Conservation (phyloP, 176 grass and related monocot genomes). For the Triticum turgidum region DNA sequence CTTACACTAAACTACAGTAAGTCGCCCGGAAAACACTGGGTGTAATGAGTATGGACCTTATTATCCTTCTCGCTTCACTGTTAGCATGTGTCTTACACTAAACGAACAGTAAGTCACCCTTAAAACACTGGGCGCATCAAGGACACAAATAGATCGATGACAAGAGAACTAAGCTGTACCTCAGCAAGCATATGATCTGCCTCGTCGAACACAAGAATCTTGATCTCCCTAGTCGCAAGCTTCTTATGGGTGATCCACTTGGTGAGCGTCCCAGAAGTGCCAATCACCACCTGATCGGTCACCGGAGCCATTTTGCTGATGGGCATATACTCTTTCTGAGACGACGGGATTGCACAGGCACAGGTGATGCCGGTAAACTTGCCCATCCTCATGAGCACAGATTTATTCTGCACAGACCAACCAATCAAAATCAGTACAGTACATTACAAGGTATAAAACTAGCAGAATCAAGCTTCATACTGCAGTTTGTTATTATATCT, state of each 20-base stretch:
- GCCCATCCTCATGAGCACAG: conserved; percentile 81
- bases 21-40: neutral
- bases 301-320: conserved; percentile 45
- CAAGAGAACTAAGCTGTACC: conserved; percentile 35
- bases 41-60: neutral
- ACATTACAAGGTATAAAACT: neutral
- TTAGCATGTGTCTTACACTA: neutral
- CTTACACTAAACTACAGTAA: neutral
- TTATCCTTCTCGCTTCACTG: neutral
- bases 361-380: conserved; percentile 79
- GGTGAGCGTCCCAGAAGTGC: conserved; percentile 86
- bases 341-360: conserved; percentile 63
- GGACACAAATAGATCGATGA: neutral
- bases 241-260: conserved; percentile 75
- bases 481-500: neutral
- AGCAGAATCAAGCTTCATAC: neutral
- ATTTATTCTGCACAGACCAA: conserved; percentile 60
- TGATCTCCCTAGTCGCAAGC: conserved; percentile 58
- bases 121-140: neutral
- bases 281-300: conserved; percentile 83
- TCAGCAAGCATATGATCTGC: conserved; percentile 83
- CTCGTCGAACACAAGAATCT: conserved; percentile 88
- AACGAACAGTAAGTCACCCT: neutral
- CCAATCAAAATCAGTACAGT: conserved; percentile 13
- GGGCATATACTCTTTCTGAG: conserved; percentile 55